Base-by-base conservation (phyloP, 805 yeast genomes). In the Hanseniaspora hatyaiensis region DNA sequence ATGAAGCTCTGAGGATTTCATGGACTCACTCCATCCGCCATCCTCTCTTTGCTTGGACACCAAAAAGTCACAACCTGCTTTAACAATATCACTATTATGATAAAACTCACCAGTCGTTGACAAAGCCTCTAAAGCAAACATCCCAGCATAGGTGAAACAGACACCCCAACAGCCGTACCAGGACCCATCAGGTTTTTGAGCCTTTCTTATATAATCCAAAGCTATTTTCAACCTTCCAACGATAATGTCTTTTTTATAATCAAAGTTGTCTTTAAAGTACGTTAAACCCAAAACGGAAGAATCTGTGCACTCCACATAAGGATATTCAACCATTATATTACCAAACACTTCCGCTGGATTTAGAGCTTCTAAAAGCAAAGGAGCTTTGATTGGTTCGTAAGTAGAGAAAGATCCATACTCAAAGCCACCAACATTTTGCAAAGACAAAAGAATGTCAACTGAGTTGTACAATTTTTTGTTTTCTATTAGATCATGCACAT, bases 81-180 rank as follows among this genome's bases (percentile, higher is more conserved):
- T 65, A 6, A 85, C 94, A 2, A 66, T 62, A 6, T 68, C 73
- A 33, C 81, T 75, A 56, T 80, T 85, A 1, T 57, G 58, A 60
- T 87, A 89, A 2, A 58, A 66, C 50, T 72, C 72, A 1, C 79
- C 84, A 23, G 81, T 80, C 3, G 89, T 75, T 23, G 76, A 68
- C 41, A 92, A 69, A 0, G 97, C 97, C 56, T 92, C 99, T 24
- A 92, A 64, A 0, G 99, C 99, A 73, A 92, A 92, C 98, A 92
- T 92, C 1, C 87, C 83, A 0, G 97, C 97, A 63, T 92, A 92
- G 0, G 96, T 84, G 60, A 72, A 87, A 60, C 99, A 92, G 4
- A 92, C 80, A 31, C 98, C 99, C 99, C 99, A 92, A 34, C 86
- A 78, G 1, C 99, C 99, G 61, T 88, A 94, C 97, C 97, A 92